Evolutionary conservation across 2,329 filamentous ascomycete genomes (phyloP).

Genomic region (Ascochyta pisi): DNA sequence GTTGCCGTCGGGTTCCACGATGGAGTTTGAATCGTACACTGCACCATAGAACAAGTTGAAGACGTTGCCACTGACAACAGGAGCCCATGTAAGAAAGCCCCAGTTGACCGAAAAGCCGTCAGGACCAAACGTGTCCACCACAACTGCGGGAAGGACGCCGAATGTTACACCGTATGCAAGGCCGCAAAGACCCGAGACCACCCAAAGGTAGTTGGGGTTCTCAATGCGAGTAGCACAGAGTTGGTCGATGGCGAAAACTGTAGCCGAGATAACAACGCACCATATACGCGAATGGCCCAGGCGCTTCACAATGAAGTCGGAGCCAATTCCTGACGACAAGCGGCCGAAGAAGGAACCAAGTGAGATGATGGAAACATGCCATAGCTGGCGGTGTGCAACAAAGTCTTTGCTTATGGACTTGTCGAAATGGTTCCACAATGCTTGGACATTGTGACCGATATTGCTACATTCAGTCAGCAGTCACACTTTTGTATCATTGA

Average conservation of each 20-base stretch:
- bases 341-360: constrained; percentile 85
- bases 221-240: constrained; percentile 75
- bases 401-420: constrained; percentile 73
- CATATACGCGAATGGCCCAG: constrained; percentile 84
- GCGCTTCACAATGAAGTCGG: constrained; percentile 85
- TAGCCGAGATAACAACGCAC: constrained; percentile 81
- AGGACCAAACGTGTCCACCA: constrained; percentile 88
- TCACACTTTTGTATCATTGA: not conserved
- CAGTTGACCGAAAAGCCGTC: constrained; percentile 91
- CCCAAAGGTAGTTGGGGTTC: constrained; percentile 76
- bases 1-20: constrained; percentile 71
- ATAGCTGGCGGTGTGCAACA: constrained; percentile 80
- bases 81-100: constrained; percentile 91
- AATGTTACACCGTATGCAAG: constrained; percentile 93
- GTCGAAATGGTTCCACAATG: constrained; percentile 88
- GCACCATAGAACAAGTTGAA: constrained; percentile 91
- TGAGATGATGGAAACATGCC: constrained; percentile 95
- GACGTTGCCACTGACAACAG: constrained; percentile 84
- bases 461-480: constrained; percentile 65
- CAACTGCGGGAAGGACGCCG: constrained; percentile 87
- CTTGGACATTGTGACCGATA: constrained; percentile 88
- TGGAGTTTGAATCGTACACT: constrained; percentile 82
- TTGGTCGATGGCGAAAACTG: constrained; percentile 82
- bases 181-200: constrained; percentile 84
- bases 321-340: constrained; percentile 76